Base-by-base conservation (phyloP, 1,284 basidiomycete species). In the Apiotrichum akiyoshidainum region DNA sequence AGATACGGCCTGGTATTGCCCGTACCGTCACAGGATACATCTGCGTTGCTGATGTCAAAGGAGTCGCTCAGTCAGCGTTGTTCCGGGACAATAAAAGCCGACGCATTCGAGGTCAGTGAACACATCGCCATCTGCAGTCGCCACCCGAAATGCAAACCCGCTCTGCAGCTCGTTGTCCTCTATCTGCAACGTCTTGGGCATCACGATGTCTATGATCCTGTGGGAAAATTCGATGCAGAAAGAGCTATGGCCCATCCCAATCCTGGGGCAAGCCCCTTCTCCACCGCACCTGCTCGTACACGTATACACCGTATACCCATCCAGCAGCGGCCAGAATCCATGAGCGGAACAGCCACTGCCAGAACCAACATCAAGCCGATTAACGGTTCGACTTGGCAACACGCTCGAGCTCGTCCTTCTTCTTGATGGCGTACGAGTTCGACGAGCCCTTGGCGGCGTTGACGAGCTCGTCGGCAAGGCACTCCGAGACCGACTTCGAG, bases 381-480 rank as follows among this genome's bases (percentile, higher is more conserved):
- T 86, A 98, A 86, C 95, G 92, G 85, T 98, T 98, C 81, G 91
- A 94, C 84, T 96, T 97, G 84, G 95, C 95, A 65, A 99, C 95
- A 86, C 95, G 95, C 85, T 98, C 95, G 71, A 98, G 87, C 82
- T 79, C 78, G 73, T 81, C 81, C 81, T 83, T 83, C 82, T 84
- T 84, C 82, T 77, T 77, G 86, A 99, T 99, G 70, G 96, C 95
- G 80, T 97, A 99, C 65, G 95, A 98, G 89, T 99, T 99, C 75
- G 94, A 98, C 61, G 96, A 99, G 68, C 96, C 96, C 86, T 99
- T 99, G 73, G 96, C 96, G 63, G 96, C 96, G 82, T 99, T 99
- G 86, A 99, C 98, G 73, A 99, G 89, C 82, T 99, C 96, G 79
- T 99, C 96, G 67, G 96, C 96, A 63, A 99, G 86, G 83, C 95